Percentiles rank a stretch among this genome's conserved stretches.
phyloP scores from a whole-genome alignment of 176 grass and related monocot genomes.

The Poa pratensis region DNA sequence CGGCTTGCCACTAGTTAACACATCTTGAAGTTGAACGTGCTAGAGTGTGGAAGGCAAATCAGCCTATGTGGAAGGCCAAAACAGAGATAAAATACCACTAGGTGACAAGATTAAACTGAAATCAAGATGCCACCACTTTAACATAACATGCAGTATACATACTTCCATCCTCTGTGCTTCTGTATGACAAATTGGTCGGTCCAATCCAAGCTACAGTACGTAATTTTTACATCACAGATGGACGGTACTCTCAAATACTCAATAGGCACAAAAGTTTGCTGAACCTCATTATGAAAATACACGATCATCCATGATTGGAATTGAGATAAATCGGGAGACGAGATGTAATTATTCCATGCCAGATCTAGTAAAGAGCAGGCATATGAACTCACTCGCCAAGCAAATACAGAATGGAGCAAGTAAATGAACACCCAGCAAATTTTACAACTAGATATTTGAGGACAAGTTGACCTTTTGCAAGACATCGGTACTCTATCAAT shows the following conservation, averaged over 20 bases:
- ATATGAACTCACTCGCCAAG: neutral
- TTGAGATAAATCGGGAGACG: neutral
- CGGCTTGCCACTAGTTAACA: neutral
- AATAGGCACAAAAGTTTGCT: neutral
- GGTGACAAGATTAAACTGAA: neutral
- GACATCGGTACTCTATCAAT: neutral
- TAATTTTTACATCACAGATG: neutral
- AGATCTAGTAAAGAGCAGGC: neutral
- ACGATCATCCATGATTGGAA: neutral
- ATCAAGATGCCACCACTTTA: neutral
- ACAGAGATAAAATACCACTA: neutral
- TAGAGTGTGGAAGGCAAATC: neutral
- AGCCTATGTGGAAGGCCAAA: neutral
- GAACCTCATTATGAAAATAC: neutral
- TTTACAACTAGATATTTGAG: neutral
- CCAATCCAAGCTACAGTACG: neutral
- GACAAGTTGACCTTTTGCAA: neutral
- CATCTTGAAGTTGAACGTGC: neutral
- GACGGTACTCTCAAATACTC: neutral
- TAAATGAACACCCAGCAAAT: neutral
- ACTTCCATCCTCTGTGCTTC: neutral
- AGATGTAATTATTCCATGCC: neutral
- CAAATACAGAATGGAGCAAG: neutral
- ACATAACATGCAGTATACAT: constrained; percentile 1
- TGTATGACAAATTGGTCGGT: neutral